Percentiles rank a stretch among this genome's conserved stretches.
These are phyloP conservation scores for Nitzschia palea DNA, from an alignment of 108 stramenopile species.

Conservation along the genomic window DNA sequence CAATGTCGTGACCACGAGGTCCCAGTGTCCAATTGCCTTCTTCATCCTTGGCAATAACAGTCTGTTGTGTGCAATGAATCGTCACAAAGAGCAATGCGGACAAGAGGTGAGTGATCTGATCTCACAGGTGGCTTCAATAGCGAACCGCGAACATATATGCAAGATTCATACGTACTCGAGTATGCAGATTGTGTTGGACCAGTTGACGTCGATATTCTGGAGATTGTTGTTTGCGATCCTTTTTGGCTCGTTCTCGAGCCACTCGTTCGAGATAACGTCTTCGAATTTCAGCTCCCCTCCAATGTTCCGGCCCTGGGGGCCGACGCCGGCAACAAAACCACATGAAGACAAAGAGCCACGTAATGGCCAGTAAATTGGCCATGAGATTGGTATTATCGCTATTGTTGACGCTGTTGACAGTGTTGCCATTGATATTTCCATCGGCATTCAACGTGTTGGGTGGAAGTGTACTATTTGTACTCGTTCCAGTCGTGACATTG, in stretches of 20 bases:
- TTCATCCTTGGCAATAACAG: conserved; percentile 15
- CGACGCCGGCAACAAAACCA: background rate
- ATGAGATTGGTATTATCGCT: background rate
- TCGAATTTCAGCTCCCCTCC: conserved; percentile 24
- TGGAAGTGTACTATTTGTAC: too few species aligned
- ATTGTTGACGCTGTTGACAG: background rate
- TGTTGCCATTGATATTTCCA: background rate
- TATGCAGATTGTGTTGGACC: background rate
- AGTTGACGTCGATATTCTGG: conserved; percentile 3
- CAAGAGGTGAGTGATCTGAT: too few species aligned
- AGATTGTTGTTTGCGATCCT: background rate
- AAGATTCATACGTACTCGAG: conserved; percentile 6
- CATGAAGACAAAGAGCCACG: conserved; percentile 5
- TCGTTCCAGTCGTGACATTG: background rate
- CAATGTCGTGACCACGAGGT: background rate
- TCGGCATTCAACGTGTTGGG: too few species aligned
- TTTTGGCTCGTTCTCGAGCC: background rate
- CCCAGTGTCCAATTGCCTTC: conserved; percentile 14
- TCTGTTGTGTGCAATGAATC: background rate
- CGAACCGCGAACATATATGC: background rate
- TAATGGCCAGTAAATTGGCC: conserved; percentile 4
- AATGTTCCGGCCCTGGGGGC: conserved; percentile 10
- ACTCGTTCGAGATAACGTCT: conserved; percentile 7
- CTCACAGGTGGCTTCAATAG: too few species aligned
- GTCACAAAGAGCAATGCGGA: too few species aligned